Conservation (phyloP, 2,329 filamentous ascomycete genomes). For the Fusarium nygamai region DNA sequence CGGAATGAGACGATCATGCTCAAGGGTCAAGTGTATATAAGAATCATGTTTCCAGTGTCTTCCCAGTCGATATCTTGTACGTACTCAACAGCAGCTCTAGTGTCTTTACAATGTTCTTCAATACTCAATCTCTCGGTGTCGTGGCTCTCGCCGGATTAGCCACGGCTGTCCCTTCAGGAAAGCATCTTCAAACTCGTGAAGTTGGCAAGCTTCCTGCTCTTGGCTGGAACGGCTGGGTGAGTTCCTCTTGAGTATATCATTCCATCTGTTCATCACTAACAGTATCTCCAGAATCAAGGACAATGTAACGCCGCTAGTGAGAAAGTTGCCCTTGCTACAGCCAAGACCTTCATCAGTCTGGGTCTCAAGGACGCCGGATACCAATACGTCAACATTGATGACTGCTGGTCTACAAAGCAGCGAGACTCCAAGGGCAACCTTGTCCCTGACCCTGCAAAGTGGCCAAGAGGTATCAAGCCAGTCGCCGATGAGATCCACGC, state of each 20-base stretch:
- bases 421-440: conserved; percentile 18
- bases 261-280: background rate
- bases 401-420: conserved; percentile 25
- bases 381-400: conserved; percentile 21
- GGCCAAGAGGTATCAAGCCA: conserved; percentile 24
- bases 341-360: conserved; percentile 14
- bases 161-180: conserved; percentile 2
- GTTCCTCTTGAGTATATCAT: background rate
- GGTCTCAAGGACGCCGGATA: conserved; percentile 21
- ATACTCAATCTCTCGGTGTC: conserved; percentile 11
- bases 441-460: conserved; percentile 15
- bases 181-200: conserved; percentile 6
- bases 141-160: conserved; percentile 13
- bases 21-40: background rate
- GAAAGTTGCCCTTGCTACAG: conserved; percentile 19
- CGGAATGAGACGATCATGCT: background rate
- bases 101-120: conserved; percentile 2
- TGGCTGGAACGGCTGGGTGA: conserved; percentile 23
- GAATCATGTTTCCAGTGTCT: background rate
- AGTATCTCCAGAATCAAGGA: conserved; percentile 2
- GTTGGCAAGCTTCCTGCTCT: conserved; percentile 19
- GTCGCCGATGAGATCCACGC: conserved; percentile 19
- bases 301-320: conserved; percentile 22
- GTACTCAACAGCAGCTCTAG: background rate
- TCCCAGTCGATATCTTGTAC: background rate